Evolutionary conservation across 805 yeast genomes (phyloP), one percentile per base, ranked within the genome.

Genomic region (Cyberlindnera misumaiensis): DNA sequence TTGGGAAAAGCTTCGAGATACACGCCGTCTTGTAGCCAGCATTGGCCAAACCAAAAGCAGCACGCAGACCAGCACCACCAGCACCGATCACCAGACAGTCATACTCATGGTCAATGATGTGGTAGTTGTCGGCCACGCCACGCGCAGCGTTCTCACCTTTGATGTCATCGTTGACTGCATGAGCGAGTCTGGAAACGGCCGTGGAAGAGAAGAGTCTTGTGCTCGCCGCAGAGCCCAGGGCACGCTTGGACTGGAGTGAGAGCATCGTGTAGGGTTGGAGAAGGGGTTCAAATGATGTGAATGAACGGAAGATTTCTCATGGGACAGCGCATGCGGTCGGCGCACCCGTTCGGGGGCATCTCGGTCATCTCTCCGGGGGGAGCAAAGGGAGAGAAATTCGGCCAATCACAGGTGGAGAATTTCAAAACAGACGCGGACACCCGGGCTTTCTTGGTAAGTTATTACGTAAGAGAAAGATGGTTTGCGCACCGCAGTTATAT

Each of bases 21-120:
- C 98, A 93, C 28, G 98, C 98, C 33, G 96, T 90, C 65, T 93
- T 90, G 72, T 73, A 90, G 32, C 98, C 98, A 39, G 95, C 95
- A 60, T 87, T 89, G 42, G 97, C 96, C 42, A 90, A 74, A 48
- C 98, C 98, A 54, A 90, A 93, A 28, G 98, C 97, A 30, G 98
- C 98, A 69, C 98, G 81, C 45, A 90, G 72, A 60, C 98, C 98
- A 35, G 98, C 98, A 63, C 98, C 98, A 58, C 98, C 98, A 41
- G 98, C 98, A 58, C 98, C 98, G 39, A 90, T 88, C 43, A 90
- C 97, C 35, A 90, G 79, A 73, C 96, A 88, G 70, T 90, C 98
- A 67, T 93, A 90, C 65, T 93, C 97, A 65, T 90, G 98, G 67
- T 90, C 97, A 51, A 90, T 81, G 47, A 90, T 81, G 58, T 87